These are phyloP conservation scores for Termitomyces sp. DNA, from an alignment of 768 basidiomycete species.

Conservation along the genomic window DNA sequence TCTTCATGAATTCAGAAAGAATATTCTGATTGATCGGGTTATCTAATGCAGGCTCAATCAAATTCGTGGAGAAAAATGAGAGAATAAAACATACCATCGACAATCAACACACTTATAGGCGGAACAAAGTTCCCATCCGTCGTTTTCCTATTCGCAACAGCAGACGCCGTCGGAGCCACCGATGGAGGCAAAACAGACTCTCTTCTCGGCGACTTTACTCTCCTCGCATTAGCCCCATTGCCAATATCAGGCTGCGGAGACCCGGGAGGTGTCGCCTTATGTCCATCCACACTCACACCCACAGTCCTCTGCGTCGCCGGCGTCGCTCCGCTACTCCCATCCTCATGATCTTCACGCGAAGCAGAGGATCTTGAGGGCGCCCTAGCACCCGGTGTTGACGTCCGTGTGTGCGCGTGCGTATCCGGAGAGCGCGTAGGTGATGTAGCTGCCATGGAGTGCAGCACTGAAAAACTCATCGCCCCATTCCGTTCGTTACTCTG, in stretches of 20 bases:
- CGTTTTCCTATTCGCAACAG: constrained; percentile 39
- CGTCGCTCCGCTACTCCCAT: not conserved
- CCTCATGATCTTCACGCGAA: not conserved
- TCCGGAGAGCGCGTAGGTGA: constrained; percentile 11
- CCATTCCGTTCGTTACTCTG: constrained; percentile 14
- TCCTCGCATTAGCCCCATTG: not conserved
- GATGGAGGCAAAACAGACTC: constrained; percentile 4
- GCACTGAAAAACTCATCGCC: constrained; percentile 26
- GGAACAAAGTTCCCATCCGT: constrained; percentile 81
- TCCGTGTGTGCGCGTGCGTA: not conserved
- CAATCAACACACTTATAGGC: constrained; percentile 96
- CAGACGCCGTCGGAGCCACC: constrained; percentile 19
- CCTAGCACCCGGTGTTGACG: not conserved
- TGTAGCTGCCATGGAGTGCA: constrained; percentile 21
- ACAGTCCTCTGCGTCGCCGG: not conserved
- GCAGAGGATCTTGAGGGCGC: constrained; percentile 6
- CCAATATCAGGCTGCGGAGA: constrained; percentile 11
- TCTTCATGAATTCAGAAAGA: constrained; percentile 93
- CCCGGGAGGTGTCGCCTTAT: constrained; percentile 9
- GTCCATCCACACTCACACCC: not conserved
- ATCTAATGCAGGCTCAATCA: constrained; percentile 53
- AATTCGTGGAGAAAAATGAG: constrained; percentile 7
- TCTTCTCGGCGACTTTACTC: constrained; percentile 4
- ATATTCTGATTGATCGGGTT: constrained; percentile 99
- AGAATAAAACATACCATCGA: constrained; percentile 68